Evolutionary conservation across 2,329 filamentous ascomycete genomes (phyloP).

Genomic region (Coniochaeta ligniaria): DNA sequence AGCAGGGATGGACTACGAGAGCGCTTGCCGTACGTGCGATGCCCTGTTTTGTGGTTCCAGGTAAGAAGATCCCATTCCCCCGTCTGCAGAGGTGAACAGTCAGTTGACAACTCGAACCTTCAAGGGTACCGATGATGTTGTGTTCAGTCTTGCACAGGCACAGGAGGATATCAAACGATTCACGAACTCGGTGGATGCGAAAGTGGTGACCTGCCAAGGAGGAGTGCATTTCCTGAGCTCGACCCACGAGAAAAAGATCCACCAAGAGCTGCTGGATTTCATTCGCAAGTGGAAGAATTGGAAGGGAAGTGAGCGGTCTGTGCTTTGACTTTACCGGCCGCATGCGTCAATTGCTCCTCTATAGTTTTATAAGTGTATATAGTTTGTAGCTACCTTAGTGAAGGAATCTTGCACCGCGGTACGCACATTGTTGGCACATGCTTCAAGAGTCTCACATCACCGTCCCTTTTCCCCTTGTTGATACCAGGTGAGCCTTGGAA

Average conservation of each 20-base stretch:
- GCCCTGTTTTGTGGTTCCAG: slow-evolving; percentile 43
- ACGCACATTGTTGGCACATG: too few species aligned
- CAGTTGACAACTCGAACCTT: too few species aligned
- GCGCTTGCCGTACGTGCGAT: slow-evolving; percentile 34
- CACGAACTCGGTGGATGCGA: slow-evolving; percentile 30
- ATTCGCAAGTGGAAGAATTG: not conserved
- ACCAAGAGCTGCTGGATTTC: slow-evolving; percentile 29
- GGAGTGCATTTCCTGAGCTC: slow-evolving; percentile 38
- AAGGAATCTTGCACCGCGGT: too few species aligned
- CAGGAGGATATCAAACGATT: slow-evolving; percentile 39
- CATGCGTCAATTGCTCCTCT: too few species aligned
- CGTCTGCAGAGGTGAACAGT: too few species aligned
- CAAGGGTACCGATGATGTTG: slow-evolving; percentile 34
- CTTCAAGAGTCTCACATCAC: too few species aligned
- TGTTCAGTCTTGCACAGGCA: slow-evolving; percentile 29
- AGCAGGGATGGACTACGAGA: slow-evolving; percentile 35
- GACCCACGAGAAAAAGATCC: slow-evolving; percentile 33
- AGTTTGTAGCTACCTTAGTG: too few species aligned
- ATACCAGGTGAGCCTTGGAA: too few species aligned
- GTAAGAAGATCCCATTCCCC: slow-evolving; percentile 20
- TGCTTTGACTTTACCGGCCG: too few species aligned
- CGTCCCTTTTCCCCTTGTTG: too few species aligned
- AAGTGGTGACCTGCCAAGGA: slow-evolving; percentile 29
- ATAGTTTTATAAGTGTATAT: too few species aligned
- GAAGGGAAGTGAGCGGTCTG: not conserved